Conservation (phyloP, 805 yeast genomes). For the Candida boleticola region DNA sequence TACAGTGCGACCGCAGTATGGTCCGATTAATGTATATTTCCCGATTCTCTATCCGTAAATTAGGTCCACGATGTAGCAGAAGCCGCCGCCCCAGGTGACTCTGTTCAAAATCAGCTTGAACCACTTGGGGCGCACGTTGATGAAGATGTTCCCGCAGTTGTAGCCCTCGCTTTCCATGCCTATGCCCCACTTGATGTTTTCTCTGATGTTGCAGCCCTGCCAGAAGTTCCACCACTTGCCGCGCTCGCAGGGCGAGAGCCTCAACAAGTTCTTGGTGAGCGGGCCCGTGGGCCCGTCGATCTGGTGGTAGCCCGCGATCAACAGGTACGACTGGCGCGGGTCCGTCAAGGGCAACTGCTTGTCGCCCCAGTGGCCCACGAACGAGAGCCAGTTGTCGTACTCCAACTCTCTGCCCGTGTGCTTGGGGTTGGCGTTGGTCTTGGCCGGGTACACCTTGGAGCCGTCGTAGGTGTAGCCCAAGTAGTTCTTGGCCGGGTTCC, state of each 20-base stretch:
- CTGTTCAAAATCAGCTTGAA: conserved; percentile 47
- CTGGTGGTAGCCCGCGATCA: conserved; percentile 80
- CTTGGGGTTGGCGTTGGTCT: conserved; percentile 38
- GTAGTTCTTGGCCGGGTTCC: conserved; percentile 88
- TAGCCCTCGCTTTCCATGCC: conserved; percentile 89
- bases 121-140: conserved; percentile 51
- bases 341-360: conserved; percentile 62
- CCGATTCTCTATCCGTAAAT: conserved; percentile 46
- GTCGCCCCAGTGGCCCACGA: conserved; percentile 90
- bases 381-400: conserved; percentile 77
- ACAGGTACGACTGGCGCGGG: conserved; percentile 80
- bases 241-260: conserved; percentile 76
- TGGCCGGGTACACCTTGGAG: conserved; percentile 39
- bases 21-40: too few species aligned
- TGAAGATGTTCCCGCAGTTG: conserved; percentile 68
- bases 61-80: conserved; percentile 53
- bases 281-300: conserved; percentile 96
- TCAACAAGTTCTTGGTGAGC: conserved; percentile 65
- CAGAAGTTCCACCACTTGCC: conserved; percentile 92
- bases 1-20: background rate
- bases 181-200: conserved; percentile 73
- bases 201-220: conserved; percentile 77
- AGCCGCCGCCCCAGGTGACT: conserved; percentile 61
- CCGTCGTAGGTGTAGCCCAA: conserved; percentile 82
- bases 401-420: conserved; percentile 50